Evolutionary conservation across 495 filamentous ascomycete species (phyloP), one percentile per base, ranked within the genome.

Genomic region (Pyronema omphalodes): DNA sequence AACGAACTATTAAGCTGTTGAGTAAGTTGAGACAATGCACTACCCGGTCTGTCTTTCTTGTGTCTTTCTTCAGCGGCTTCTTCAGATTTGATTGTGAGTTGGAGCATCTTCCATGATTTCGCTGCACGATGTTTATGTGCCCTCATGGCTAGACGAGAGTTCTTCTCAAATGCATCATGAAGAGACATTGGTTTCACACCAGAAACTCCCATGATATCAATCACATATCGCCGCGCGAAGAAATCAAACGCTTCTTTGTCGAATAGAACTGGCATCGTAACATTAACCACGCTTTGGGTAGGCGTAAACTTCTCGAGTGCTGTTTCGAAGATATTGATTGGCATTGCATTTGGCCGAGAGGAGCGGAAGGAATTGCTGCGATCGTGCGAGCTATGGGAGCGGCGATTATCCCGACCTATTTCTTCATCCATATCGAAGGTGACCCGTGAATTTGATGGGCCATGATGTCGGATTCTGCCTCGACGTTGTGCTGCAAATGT

Each of bases 371-470:
- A 63, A 35, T 58, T 59, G 46, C 58, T 58, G 34, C 62, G 52
- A 7, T 52, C 57, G 15, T 54, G 39, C 23, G 23, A 29, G 23
- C 23, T 29, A 52, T 52, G 48, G 3, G 57, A 41, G 15, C 58
- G 48, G 14, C 60, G 55, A 35, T 62, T 56, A 7, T 65, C 58
- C 7, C 61, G 41, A 12, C 51, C 35, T 18, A 60, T 14, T 23
- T 64, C 61, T 9, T 64, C 62, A n/a, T 65, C 62, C 23, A 55
- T 36, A 17, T 65, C 62, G 14, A 64, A 64, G 8, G 29, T 40
- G 6, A 46, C 34, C 9, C 56, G 40, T 12, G 49, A 36, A 3
- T 49, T 45, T 1, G 59, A 52, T 7, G 53, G 23, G 7, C 57
- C 48, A 18, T 51, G 52, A 1, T 53, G 44, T 12, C 61, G 58